Evolutionary conservation across 2,329 filamentous ascomycete species (phyloP).

Genomic region (Exophiala dermatitidis): DNA sequence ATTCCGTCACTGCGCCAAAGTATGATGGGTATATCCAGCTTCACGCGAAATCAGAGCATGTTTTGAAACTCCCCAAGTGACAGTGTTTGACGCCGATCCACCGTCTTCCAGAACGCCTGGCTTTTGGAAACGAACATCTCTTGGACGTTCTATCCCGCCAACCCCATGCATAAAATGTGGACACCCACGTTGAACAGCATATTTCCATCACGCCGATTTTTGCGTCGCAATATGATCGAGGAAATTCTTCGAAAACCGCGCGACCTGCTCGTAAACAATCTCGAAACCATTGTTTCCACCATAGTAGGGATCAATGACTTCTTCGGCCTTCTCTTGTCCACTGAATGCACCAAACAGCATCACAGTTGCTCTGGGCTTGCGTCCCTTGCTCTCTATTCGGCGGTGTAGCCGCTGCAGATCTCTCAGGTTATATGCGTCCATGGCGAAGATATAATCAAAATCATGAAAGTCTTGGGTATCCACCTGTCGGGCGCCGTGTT

Average conservation of each 20-base stretch:
- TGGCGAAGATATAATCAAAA: slow-evolving; percentile 92
- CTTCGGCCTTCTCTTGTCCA: slow-evolving; percentile 52
- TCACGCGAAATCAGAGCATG: no score
- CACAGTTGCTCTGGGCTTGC: slow-evolving; percentile 45
- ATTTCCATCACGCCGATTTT: background rate
- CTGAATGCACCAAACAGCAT: slow-evolving; percentile 83
- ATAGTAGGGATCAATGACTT: slow-evolving; percentile 87
- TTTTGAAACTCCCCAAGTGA: no score
- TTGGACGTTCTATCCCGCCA: no score
- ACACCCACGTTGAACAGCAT: background rate
- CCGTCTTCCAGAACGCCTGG: no score
- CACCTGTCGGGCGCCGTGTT: slow-evolving; percentile 70
- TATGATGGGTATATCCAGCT: no score
- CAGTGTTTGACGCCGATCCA: no score
- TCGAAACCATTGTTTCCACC: slow-evolving; percentile 75
- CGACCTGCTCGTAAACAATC: slow-evolving; percentile 74
- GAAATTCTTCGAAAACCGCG: slow-evolving; percentile 69
- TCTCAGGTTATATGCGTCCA: slow-evolving; percentile 77
- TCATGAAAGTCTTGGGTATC: slow-evolving; percentile 63
- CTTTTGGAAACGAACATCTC: no score
- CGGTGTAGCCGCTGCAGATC: slow-evolving; percentile 45
- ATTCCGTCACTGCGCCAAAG: no score
- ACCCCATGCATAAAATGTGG: background rate
- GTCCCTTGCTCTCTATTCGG: slow-evolving; percentile 33
- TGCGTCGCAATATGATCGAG: slow-evolving; percentile 51